Evolutionary conservation across 2,329 filamentous ascomycete species (phyloP).

Genomic region (Plenodomus tracheiphilus): DNA sequence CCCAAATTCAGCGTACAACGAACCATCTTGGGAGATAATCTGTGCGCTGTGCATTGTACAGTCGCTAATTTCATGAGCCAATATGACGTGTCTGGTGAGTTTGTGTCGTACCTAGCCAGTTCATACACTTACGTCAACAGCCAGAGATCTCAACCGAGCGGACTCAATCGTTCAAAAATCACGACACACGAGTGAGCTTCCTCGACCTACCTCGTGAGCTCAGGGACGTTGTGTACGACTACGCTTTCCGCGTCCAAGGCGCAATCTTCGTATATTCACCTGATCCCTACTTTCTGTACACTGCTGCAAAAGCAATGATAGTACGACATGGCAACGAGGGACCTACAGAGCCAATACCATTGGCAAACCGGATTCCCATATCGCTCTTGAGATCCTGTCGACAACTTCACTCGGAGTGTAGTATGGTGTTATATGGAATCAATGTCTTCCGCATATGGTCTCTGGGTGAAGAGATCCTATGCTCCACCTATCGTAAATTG

Average conservation of each 20-base stretch:
- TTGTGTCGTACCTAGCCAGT: not conserved
- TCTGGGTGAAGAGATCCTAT: slow-evolving; percentile 15
- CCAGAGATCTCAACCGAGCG: slow-evolving; percentile 14
- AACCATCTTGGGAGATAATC: too few relatives aligned
- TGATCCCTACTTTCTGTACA: slow-evolving; percentile 15
- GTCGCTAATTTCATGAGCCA: not conserved
- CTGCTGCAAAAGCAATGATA: slow-evolving; percentile 21
- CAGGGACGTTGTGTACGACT: slow-evolving; percentile 30
- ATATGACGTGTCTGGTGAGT: not conserved
- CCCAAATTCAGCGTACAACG: too few relatives aligned
- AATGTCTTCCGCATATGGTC: slow-evolving; percentile 50
- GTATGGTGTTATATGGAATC: slow-evolving; percentile 51
- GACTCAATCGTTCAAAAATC: slow-evolving; percentile 24
- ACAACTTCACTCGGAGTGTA: slow-evolving; percentile 48
- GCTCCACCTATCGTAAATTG: slow-evolving; percentile 17
- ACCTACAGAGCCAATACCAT: slow-evolving; percentile 23
- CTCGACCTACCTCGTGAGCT: slow-evolving; percentile 40
- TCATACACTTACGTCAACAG: slow-evolving; percentile 4
- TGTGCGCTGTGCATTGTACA: too few relatives aligned
- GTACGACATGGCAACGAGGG: slow-evolving; percentile 30
- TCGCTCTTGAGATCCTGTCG: slow-evolving; percentile 44
- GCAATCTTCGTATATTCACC: slow-evolving; percentile 33
- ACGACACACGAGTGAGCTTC: slow-evolving; percentile 18
- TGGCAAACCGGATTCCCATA: slow-evolving; percentile 20
- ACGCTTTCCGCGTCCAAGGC: slow-evolving; percentile 26